phyloP scores from a whole-genome alignment of 2,329 filamentous ascomycete genomes.

The Xylaria hypoxylon region DNA sequence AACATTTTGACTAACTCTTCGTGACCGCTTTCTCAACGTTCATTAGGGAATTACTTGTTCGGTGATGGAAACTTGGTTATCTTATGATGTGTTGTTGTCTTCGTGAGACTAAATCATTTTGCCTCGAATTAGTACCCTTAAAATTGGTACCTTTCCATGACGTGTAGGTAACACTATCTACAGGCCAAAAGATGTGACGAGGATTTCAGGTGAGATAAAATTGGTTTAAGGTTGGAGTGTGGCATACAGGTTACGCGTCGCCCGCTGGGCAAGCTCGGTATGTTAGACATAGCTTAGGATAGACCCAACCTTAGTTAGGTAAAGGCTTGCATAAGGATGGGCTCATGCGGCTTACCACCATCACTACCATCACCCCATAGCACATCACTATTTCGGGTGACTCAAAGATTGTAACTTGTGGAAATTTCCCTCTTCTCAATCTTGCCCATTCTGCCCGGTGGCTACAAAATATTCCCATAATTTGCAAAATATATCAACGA shows the following conservation, averaged over 20 bases:
- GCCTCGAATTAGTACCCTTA: background rate
- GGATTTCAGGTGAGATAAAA: background rate
- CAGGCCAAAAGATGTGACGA: background rate
- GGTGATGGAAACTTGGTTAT: background rate
- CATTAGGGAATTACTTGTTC: background rate
- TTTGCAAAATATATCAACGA: conserved; percentile 4
- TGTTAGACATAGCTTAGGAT: background rate
- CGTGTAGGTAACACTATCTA: background rate
- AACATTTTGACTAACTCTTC: background rate
- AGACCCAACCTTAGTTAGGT: background rate
- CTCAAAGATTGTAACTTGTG: background rate
- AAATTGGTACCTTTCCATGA: background rate
- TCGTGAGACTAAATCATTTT: background rate
- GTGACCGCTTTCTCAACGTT: background rate
- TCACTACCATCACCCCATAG: background rate
- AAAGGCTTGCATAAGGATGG: background rate
- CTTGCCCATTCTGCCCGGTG: background rate
- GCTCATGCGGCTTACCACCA: background rate
- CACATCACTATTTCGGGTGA: background rate
- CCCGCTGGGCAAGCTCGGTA: background rate
- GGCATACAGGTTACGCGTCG: background rate
- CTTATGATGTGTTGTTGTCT: background rate
- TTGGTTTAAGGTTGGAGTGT: background rate
- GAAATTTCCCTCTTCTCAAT: background rate
- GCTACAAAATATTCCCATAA: background rate